Evolutionary conservation across 768 basidiomycete genomes (phyloP).

Genomic region (Pleurotus platypus): DNA sequence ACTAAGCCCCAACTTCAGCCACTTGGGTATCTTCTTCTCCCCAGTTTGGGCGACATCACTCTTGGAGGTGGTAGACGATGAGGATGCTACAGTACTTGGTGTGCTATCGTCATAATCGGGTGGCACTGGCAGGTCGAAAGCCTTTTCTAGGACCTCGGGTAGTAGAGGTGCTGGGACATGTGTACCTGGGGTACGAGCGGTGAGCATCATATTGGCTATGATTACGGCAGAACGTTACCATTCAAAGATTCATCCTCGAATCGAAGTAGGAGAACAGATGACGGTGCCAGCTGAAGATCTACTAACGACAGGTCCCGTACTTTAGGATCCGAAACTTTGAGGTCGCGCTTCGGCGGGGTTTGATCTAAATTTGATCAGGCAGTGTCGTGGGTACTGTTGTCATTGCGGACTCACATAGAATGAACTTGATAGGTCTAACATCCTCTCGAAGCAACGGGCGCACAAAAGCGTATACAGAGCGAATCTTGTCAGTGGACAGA

Average conservation of each 20-base stretch:
- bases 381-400: background rate
- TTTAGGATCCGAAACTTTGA: constrained; percentile 74
- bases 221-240: constrained; percentile 34
- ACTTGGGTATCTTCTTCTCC: constrained; percentile 71
- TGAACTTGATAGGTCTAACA: constrained; percentile 74
- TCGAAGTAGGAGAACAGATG: constrained; percentile 70
- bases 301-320: constrained; percentile 65
- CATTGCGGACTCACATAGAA: constrained; percentile 59
- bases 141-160: constrained; percentile 49
- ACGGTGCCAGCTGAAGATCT: constrained; percentile 75
- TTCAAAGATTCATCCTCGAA: constrained; percentile 75
- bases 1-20: constrained; percentile 71
- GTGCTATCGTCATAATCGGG: constrained; percentile 22
- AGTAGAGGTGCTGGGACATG: constrained; percentile 62
- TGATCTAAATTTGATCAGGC: constrained; percentile 50
- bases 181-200: constrained; percentile 36
- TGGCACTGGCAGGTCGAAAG: constrained; percentile 66
- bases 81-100: constrained; percentile 1
- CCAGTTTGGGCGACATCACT: constrained; percentile 11
- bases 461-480: constrained; percentile 83
- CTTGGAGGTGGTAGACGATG: constrained; percentile 6
- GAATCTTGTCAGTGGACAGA: constrained; percentile 75
- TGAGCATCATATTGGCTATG: background rate
- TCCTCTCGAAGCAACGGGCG: constrained; percentile 68
- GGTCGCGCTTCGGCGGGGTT: constrained; percentile 76